Evolutionary conservation across 2,329 filamentous ascomycete genomes (phyloP).

Genomic region (Fusarium graminum): DNA sequence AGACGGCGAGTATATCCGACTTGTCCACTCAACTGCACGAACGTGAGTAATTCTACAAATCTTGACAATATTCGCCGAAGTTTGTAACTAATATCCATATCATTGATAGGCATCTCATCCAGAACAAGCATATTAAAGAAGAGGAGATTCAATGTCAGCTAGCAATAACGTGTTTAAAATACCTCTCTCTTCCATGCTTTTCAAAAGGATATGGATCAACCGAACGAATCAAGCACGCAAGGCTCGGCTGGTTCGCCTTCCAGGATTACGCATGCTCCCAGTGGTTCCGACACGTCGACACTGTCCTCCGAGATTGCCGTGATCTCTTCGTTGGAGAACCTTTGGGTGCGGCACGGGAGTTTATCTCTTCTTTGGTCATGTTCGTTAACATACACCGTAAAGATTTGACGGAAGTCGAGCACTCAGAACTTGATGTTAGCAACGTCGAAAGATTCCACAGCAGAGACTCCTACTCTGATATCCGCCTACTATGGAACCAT

Average conservation of each 20-base stretch:
- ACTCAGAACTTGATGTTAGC: fast-evolving
- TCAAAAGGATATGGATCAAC: fast-evolving
- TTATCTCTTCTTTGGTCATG: neutral
- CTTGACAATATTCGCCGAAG: fast-evolving
- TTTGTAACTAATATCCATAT: fast-evolving
- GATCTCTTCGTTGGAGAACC: fast-evolving
- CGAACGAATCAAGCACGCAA: neutral
- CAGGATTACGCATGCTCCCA: slow-evolving; percentile 12
- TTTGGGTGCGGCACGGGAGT: fast-evolving
- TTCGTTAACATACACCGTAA: neutral
- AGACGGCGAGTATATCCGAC: neutral
- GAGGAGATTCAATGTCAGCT: slow-evolving; percentile 6
- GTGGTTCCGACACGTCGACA: slow-evolving; percentile 3
- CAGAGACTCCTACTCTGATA: neutral
- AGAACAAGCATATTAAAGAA: neutral
- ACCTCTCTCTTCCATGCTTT: neutral
- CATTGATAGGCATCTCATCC: neutral
- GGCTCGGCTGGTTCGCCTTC: slow-evolving; percentile 4
- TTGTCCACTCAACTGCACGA: slow-evolving; percentile 4
- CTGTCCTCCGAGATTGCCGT: neutral
- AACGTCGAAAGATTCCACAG: fast-evolving
- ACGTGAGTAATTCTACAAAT: neutral
- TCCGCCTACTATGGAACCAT: slow-evolving; percentile 2
- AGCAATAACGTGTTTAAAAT: neutral
- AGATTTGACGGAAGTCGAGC: fast-evolving